A percentile compares a stretch with the other conserved stretches of the same genome.
phyloP scores from a whole-genome alignment of 225 moss, liverwort and hornwort species.

The Pseudoscleropodium purum region DNA sequence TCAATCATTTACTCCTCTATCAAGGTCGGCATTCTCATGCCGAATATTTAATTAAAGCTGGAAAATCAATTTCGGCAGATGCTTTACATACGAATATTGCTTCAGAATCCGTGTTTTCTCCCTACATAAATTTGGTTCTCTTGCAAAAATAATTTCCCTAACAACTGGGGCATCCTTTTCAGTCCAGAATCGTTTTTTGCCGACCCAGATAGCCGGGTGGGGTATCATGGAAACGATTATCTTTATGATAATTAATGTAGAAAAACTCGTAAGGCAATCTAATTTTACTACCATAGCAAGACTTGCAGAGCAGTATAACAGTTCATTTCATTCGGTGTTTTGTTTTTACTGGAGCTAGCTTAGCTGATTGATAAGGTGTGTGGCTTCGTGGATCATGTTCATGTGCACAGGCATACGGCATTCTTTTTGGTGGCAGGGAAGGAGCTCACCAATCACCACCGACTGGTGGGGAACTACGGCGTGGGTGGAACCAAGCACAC shows the following conservation, averaged over 20 bases:
- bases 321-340: background rate
- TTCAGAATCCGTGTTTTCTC: no score
- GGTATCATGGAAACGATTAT: background rate
- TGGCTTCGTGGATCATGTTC: background rate
- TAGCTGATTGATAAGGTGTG: background rate
- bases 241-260: background rate
- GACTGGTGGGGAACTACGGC: constrained; percentile 33
- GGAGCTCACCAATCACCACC: constrained; percentile 44
- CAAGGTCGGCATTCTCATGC: no score
- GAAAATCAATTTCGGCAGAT: no score
- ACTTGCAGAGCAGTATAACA: background rate
- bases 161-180: no score
- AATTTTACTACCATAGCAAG: no score
- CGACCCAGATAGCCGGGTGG: no score
- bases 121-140: no score
- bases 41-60: no score
- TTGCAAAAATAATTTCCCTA: no score
- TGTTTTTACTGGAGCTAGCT: background rate
- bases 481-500: constrained; percentile 30
- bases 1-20: no score
- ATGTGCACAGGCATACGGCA: constrained; percentile 46
- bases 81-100: no score
- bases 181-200: no score
- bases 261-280: background rate
- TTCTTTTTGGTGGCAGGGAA: constrained; percentile 76